Evolutionary conservation across 768 basidiomycete genomes (phyloP), one percentile per base, ranked within the genome.

Genomic region (Trametes cubensis): DNA sequence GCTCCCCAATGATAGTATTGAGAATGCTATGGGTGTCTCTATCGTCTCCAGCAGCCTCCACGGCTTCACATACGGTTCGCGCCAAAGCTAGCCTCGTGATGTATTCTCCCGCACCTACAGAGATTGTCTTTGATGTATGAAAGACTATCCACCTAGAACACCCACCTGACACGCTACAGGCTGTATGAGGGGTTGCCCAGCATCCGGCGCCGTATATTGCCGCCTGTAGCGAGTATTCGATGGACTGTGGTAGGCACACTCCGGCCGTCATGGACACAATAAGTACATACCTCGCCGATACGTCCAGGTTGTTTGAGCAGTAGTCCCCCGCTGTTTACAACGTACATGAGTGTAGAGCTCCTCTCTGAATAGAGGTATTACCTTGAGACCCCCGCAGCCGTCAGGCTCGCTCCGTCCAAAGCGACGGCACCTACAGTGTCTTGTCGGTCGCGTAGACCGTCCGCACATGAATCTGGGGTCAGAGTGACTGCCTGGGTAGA

Each of bases 391-490:
- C 90, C 90, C n/a, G 88, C 85, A 14, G 87, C 85, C 55, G 86
- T 67, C 17, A 79, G 77, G 4, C 75, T 80, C 2, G 34, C 48
- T 1, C 69, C 66, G 64, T 81, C 79, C 73, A 81, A 84, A 15
- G 78, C 85, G 39, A 91, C 79, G n/a, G 90, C 90, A 17, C 92
- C 92, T 6, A 94, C 92, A 0, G 92, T 94, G 70, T 94, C 92
- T 69, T 92, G 88, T 56, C 85, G 77, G 62, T 75, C 76, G 61
- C 69, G 66, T 67, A 72, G 61, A 59, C 49, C 65, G 13, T 52
- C 34, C 10, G 14, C 21, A 15, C 20, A 26, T 64, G 26, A 45
- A 38, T 14, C 23, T 17, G 23, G 26, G 3, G 26, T 8, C 26
- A 13, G 14, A 15, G 8, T 28, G 48, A 26, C 6, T 15, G 26